Percentiles rank a stretch among this genome's conserved stretches.
These are phyloP conservation scores for Metschnikowia hibisci DNA, from an alignment of 805 yeast species.

Conservation along the genomic window DNA sequence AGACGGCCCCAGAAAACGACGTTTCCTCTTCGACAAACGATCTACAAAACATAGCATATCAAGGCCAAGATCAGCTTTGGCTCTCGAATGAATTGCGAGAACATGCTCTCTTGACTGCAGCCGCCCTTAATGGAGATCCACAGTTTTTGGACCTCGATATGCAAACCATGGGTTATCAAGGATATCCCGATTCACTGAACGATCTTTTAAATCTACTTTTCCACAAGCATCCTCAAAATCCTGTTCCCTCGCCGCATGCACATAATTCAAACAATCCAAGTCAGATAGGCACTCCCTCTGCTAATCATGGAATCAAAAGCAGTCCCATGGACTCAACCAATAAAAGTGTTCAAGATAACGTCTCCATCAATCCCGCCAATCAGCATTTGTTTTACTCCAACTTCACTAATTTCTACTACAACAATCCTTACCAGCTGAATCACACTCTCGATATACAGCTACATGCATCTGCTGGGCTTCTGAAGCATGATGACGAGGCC, in stretches of 20 bases:
- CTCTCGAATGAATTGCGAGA: constrained; percentile 65
- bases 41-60: constrained; percentile 1
- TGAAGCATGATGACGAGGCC: constrained; percentile 25
- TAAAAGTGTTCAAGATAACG: constrained; percentile 10
- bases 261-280: constrained; percentile 4
- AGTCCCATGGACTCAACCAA: constrained; percentile 3
- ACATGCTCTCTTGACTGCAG: constrained; percentile 70
- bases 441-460: constrained; percentile 40
- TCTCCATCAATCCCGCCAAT: constrained; percentile 31
- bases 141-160: constrained; percentile 52
- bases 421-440: constrained; percentile 36
- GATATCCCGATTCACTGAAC: constrained; percentile 27
- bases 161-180: constrained; percentile 10
- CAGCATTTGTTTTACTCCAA: constrained; percentile 37
- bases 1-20: neutral
- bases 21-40: constrained; percentile 3
- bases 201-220: constrained; percentile 51
- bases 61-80: constrained; percentile 56
- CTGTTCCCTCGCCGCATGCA: constrained; percentile 1
- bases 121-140: constrained; percentile 60
- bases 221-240: constrained; percentile 35
- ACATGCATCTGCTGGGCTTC: constrained; percentile 33
- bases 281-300: constrained; percentile 5
- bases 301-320: constrained; percentile 1
- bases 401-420: constrained; percentile 36